Evolutionary conservation across 1,139 yeast species (phyloP).

Genomic region (Geotrichum siamense): DNA sequence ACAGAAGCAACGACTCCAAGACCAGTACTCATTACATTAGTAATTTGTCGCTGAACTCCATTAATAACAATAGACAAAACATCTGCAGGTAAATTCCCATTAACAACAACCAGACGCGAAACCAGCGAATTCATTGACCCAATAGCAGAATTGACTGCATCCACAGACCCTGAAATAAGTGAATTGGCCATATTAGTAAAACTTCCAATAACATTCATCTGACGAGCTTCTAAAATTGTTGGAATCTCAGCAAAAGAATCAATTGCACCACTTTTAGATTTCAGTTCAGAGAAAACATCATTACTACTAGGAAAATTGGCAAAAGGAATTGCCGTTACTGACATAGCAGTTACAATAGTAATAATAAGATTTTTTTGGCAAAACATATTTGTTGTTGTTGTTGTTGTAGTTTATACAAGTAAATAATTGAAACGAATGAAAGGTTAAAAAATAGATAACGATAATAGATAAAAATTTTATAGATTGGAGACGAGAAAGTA

Average conservation of each 20-base stretch:
- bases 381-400: conserved; percentile 1
- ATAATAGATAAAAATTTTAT: too few species aligned
- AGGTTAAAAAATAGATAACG: background rate
- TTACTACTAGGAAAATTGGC: background rate
- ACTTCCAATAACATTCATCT: background rate
- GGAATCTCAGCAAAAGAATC: background rate
- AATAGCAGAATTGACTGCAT: conserved; percentile 1
- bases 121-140: background rate
- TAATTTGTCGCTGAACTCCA: background rate
- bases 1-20: background rate
- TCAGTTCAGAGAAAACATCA: background rate
- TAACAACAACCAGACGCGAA: background rate
- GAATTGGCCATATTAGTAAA: background rate
- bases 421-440: background rate
- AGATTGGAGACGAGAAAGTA: too few species aligned
- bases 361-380: background rate
- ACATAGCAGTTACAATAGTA: background rate
- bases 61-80: background rate
- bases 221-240: background rate
- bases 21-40: background rate
- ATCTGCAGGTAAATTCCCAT: conserved; percentile 1
- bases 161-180: background rate
- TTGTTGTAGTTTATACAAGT: background rate
- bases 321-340: conserved; percentile 1
- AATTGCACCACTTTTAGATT: background rate